Evolutionary conservation across 2,329 filamentous ascomycete species (phyloP).

Genomic region (Arthrobotrys conoides): DNA sequence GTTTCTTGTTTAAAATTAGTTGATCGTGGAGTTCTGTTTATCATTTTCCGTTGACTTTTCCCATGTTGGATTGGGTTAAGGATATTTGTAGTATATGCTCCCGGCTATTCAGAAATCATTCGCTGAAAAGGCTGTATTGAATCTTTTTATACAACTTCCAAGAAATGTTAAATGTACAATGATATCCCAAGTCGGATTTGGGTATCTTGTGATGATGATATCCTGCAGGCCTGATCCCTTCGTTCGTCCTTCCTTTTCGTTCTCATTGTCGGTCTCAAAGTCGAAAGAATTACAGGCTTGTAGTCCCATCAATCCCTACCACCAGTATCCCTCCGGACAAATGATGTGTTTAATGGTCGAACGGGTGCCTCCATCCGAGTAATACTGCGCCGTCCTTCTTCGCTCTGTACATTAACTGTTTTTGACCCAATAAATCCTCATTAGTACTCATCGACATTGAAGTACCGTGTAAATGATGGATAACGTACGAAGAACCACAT

Average conservation of each 20-base stretch:
- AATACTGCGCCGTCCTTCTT: slow-evolving; percentile 95
- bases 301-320: not conserved
- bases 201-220: not conserved
- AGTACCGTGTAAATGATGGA: slow-evolving; percentile 46
- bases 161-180: slow-evolving; percentile 45
- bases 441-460: slow-evolving; percentile 30
- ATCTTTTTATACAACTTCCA: slow-evolving; percentile 43
- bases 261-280: not conserved
- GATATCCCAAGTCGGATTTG: not conserved
- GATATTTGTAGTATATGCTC: too few relatives aligned
- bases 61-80: not conserved
- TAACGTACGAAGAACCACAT: slow-evolving; percentile 98
- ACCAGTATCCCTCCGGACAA: not conserved
- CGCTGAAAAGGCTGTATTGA: slow-evolving; percentile 7
- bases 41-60: not conserved
- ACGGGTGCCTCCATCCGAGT: slow-evolving; percentile 94
- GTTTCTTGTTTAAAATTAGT: not conserved
- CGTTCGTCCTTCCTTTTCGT: not conserved
- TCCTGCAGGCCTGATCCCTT: not conserved
- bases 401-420: slow-evolving; percentile 91
- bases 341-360: slow-evolving; percentile 80
- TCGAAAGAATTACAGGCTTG: not conserved
- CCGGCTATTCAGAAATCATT: not conserved
- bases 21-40: too few relatives aligned
- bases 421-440: not conserved